Percentiles rank a stretch among this genome's conserved stretches.
Evolutionary conservation across 768 basidiomycete species (phyloP).

Genomic region (Coprinopsis marcescibilis): DNA sequence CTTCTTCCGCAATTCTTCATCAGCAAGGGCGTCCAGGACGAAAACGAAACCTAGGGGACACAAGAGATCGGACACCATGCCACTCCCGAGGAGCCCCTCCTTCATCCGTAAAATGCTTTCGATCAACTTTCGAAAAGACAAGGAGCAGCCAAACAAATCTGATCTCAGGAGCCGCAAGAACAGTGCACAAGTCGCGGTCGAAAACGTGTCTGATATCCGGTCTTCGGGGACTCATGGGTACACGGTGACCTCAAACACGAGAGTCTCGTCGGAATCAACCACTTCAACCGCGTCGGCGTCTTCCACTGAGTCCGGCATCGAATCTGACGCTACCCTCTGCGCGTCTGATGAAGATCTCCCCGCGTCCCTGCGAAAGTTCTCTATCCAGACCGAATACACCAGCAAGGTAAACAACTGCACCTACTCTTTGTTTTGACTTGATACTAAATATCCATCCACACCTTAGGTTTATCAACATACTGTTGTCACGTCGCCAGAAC

Average conservation of each 20-base stretch:
- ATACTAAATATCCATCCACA: neutral
- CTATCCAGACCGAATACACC: neutral
- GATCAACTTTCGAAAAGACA: neutral
- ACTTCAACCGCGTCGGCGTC: too few species aligned
- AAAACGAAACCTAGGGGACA: neutral
- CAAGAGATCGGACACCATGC: neutral
- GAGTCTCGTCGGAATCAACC: neutral
- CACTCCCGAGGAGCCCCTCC: neutral
- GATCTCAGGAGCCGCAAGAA: neutral
- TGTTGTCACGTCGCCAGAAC: neutral
- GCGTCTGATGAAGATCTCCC: neutral
- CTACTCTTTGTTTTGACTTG: neutral
- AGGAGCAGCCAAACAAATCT: neutral
- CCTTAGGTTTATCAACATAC: neutral
- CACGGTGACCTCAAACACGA: neutral
- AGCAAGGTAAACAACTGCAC: neutral
- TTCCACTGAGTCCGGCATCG: neutral
- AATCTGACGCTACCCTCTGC: neutral
- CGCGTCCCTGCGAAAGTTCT: neutral
- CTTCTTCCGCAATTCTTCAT: neutral
- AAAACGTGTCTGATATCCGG: neutral
- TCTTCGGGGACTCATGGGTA: neutral
- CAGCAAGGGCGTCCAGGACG: neutral
- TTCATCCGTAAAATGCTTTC: slow-evolving; percentile 1
- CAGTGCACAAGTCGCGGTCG: neutral